Evolutionary conservation across 1,284 basidiomycete genomes (phyloP), one percentile per base, ranked within the genome.

Genomic region (Leccinum holopus): DNA sequence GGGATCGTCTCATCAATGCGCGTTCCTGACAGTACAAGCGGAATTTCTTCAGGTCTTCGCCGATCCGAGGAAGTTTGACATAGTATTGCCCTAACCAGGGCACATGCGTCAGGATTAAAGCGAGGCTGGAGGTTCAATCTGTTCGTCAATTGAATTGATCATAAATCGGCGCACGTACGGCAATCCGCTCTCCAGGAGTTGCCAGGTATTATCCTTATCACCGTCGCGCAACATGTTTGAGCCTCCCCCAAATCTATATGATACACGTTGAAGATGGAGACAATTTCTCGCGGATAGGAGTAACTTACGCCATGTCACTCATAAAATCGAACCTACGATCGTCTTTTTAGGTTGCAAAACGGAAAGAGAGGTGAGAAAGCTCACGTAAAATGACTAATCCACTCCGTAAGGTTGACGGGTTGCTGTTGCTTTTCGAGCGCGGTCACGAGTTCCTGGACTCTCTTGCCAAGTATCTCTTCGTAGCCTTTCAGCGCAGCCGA

Each of bases 261-360:
- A 35, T 54, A 28, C 53, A 62, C 41, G 39, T 58, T 63, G 54
- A n/a, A 66, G 64, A 63, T 54, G 18, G 49, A 41, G 58, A 58
- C 52, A 44, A 55, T n/a, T 39, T 54, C 28, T 51, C 11, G 51
- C n/a, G 14, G 32, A 51, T 16, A 53, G 35, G 56, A 58, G 52
- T n/a, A 18, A 76, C 79, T 70, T 71, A 86, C 84, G 80, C 83
- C 73, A 87, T 78, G 65, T 86, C 84, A 28, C 82, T 82, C 84
- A 87, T 86, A 62, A 87, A 81, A 68, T 87, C 86, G 62, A 82
- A 84, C 49, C 86, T 85, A 63, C 66, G 39, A 49, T 52, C 25
- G 44, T 64, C 28, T 25, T 59, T 59, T 71, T 58, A 60, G 61
- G 57, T 63, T 58, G 62, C 30, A 28, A 55, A 44, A 52, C 49